These are phyloP conservation scores for Cyberlindnera samutprakarnensis DNA, from an alignment of 805 yeast genomes.

Conservation along the genomic window DNA sequence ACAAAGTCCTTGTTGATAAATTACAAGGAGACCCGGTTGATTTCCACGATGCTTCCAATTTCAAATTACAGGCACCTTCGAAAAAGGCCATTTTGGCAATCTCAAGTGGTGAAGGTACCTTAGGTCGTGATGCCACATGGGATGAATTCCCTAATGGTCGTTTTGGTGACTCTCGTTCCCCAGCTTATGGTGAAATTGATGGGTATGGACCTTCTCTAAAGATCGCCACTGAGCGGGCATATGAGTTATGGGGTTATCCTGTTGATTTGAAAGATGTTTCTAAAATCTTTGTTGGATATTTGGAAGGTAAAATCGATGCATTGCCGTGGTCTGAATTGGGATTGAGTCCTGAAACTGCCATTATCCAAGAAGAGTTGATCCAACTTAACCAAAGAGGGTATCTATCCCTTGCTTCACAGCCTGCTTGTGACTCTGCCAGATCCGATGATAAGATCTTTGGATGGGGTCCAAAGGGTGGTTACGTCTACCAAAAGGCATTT, in stretches of 20 bases:
- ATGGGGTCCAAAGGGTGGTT: slow-evolving; percentile 93
- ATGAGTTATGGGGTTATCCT: slow-evolving; percentile 78
- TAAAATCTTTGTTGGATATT: slow-evolving; percentile 59
- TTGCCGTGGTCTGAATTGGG: slow-evolving; percentile 92
- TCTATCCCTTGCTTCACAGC: slow-evolving; percentile 93
- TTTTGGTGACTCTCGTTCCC: slow-evolving; percentile 90
- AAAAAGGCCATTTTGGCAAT: slow-evolving; percentile 64
- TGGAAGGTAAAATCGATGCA: slow-evolving; percentile 66
- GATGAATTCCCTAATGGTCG: slow-evolving; percentile 96
- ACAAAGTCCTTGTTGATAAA: slow-evolving; percentile 31
- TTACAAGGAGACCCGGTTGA: slow-evolving; percentile 20
- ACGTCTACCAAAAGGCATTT: slow-evolving; percentile 87
- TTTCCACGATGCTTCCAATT: slow-evolving; percentile 16
- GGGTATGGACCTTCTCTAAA: slow-evolving; percentile 94
- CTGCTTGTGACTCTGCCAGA: slow-evolving; percentile 74
- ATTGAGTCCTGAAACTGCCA: slow-evolving; percentile 79
- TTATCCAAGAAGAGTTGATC: slow-evolving; percentile 86
- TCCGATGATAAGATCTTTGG: slow-evolving; percentile 88
- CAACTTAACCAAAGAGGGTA: slow-evolving; percentile 65
- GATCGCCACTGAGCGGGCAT: slow-evolving; percentile 58
- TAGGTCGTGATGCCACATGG: slow-evolving; percentile 92
- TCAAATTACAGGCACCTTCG: slow-evolving; percentile 27
- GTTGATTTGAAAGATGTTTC: slow-evolving; percentile 50
- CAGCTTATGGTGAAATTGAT: slow-evolving; percentile 96
- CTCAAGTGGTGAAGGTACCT: slow-evolving; percentile 73